phyloP scores from a whole-genome alignment of 1,284 basidiomycete genomes.

The Lentinula novae-zelandiae region DNA sequence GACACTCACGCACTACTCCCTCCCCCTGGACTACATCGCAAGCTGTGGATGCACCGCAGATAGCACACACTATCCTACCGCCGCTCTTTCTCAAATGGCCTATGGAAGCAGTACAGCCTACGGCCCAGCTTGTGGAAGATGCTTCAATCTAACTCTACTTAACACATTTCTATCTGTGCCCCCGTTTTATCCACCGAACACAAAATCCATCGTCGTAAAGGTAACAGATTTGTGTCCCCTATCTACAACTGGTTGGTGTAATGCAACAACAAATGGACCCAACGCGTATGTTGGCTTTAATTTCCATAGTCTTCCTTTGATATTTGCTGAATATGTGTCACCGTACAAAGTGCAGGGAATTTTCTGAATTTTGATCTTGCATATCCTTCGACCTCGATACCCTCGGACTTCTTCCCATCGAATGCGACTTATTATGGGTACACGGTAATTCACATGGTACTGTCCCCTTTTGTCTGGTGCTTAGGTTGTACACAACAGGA shows the following conservation, averaged over 20 bases:
- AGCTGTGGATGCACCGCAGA: not conserved
- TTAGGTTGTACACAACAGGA: constrained; percentile 38
- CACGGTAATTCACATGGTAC: constrained; percentile 37
- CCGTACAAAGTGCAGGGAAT: constrained; percentile 42
- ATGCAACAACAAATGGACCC: constrained; percentile 51
- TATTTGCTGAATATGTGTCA: not conserved
- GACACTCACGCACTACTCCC: constrained; percentile 60
- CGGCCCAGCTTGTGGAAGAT: constrained; percentile 65
- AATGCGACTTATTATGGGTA: constrained; percentile 48
- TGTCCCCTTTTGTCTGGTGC: not conserved
- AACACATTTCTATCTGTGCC: constrained; percentile 63
- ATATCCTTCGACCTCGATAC: constrained; percentile 69
- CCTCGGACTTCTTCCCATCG: constrained; percentile 69
- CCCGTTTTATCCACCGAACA: constrained; percentile 62
- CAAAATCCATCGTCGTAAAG: constrained; percentile 66
- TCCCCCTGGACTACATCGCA: constrained; percentile 40
- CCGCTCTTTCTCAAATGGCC: constrained; percentile 72
- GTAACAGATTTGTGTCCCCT: constrained; percentile 72
- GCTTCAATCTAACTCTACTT: constrained; percentile 72
- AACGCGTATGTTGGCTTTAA: constrained; percentile 49
- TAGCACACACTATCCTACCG: constrained; percentile 45
- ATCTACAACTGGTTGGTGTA: constrained; percentile 61
- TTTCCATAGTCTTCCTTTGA: not conserved
- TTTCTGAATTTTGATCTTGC: constrained; percentile 67
- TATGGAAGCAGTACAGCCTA: constrained; percentile 72